Conservation (phyloP, 371 early-diverging fungal species). For the Batrachochytrium dendrobatidis region DNA sequence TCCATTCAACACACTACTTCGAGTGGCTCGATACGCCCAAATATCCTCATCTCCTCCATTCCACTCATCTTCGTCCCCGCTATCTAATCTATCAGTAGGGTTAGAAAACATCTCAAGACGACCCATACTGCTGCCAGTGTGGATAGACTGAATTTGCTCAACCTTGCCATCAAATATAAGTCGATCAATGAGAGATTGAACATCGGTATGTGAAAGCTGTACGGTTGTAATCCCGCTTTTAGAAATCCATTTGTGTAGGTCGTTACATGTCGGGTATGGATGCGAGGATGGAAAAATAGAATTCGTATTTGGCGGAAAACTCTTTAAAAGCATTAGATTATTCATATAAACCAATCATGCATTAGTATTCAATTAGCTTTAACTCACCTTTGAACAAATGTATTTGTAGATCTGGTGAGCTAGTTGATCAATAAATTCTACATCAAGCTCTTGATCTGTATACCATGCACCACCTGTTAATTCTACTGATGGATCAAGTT, state of each 20-base stretch:
- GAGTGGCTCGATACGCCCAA: conserved; percentile 71
- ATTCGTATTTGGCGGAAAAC: conserved; percentile 5
- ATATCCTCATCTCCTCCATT: conserved; percentile 42
- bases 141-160: conserved; percentile 6
- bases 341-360: not conserved
- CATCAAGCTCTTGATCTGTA: conserved; percentile 93
- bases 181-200: conserved; percentile 73
- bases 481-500: conserved; percentile 82
- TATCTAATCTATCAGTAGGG: conserved; percentile 11
- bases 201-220: conserved; percentile 65
- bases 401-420: conserved; percentile 66
- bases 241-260: conserved; percentile 62
- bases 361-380: not conserved
- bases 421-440: conserved; percentile 84
- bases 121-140: conserved; percentile 5
- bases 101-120: conserved; percentile 1
- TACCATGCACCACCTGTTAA: conserved; percentile 98
- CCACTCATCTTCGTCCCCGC: conserved; percentile 21
- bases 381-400: conserved; percentile 58
- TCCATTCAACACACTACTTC: conserved; percentile 25
- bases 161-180: conserved; percentile 82
- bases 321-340: conserved; percentile 6
- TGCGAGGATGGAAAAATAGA: conserved; percentile 12
- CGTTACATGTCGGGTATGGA: conserved; percentile 63
- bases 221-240: conserved; percentile 67